phyloP scores from a whole-genome alignment of 129 eudicot species.

The Flaveria linearis region DNA sequence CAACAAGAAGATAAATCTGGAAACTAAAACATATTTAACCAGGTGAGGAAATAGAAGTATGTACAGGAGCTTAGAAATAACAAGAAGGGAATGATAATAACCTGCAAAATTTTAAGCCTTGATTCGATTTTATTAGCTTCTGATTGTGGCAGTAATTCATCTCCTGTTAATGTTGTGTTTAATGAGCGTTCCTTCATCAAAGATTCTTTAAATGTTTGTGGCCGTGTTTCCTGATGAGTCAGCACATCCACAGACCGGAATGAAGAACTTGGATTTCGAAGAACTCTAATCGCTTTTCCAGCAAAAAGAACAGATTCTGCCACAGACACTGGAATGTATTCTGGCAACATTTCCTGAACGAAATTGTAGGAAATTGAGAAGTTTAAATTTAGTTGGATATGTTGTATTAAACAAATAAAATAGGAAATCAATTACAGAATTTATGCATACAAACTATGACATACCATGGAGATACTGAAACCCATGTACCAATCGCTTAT shows the following conservation, averaged over 20 bases:
- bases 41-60: not conserved
- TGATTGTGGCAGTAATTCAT: constrained; percentile 81
- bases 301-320: constrained; percentile 95
- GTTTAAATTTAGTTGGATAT: not conserved
- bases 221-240: constrained; percentile 44
- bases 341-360: constrained; percentile 95
- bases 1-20: not conserved
- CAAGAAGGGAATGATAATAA: constrained; percentile 29
- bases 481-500: constrained; percentile 83
- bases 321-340: constrained; percentile 65
- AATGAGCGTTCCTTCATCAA: constrained; percentile 24
- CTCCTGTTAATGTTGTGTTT: constrained; percentile 38
- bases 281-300: constrained; percentile 94
- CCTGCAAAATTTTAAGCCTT: constrained; percentile 83
- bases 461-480: constrained; percentile 75
- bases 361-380: constrained; percentile 2
- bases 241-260: constrained; percentile 49
- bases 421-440: not conserved
- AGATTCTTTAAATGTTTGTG: constrained; percentile 39
- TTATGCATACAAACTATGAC: not conserved
- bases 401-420: constrained; percentile 8
- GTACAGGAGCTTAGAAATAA: constrained; percentile 4
- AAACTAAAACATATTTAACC: not conserved
- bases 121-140: constrained; percentile 90
- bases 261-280: constrained; percentile 80